Evolutionary conservation across 176 grass and related monocot genomes (phyloP).

Genomic region (Metroxylon sagu): DNA sequence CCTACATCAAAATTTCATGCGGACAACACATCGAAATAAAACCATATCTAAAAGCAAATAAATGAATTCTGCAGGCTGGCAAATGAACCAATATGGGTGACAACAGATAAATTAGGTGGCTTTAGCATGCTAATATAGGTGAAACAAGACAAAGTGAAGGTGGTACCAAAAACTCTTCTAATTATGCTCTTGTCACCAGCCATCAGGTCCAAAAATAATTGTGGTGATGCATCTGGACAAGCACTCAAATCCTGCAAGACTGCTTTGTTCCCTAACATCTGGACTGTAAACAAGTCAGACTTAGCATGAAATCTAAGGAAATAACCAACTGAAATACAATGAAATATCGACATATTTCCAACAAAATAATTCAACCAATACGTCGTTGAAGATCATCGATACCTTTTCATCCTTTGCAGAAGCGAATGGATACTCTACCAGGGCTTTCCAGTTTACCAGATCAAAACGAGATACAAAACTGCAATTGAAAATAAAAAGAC

Average conservation of each 20-base stretch:
- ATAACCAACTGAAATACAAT: too few relatives aligned
- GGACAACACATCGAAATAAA: too few relatives aligned
- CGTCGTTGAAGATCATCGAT: constrained; percentile 27
- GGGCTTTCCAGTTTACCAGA: constrained; percentile 73
- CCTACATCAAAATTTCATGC: too few relatives aligned
- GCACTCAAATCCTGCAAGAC: constrained; percentile 59
- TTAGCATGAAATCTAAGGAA: constrained; percentile 2
- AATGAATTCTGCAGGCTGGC: too few relatives aligned
- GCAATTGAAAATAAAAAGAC: constrained; percentile 14
- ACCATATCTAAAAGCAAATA: too few relatives aligned
- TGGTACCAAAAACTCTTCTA: constrained; percentile 74
- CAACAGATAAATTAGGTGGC: too few relatives aligned
- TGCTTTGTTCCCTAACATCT: constrained; percentile 74
- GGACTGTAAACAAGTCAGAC: constrained; percentile 99
- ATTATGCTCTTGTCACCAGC: constrained; percentile 56
- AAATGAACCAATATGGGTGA: too few relatives aligned
- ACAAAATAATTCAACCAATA: not conserved
- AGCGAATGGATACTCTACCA: constrained; percentile 55
- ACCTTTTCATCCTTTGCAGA: constrained; percentile 66
- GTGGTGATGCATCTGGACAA: constrained; percentile 46
- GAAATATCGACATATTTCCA: constrained; percentile 9
- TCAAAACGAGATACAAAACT: constrained; percentile 78
- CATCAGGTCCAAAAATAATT: constrained; percentile 61
- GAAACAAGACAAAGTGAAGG: not conserved
- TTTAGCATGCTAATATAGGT: too few relatives aligned